These are phyloP conservation scores for Jacaranda copaia DNA, from an alignment of 257 asterid genomes.

Conservation along the genomic window DNA sequence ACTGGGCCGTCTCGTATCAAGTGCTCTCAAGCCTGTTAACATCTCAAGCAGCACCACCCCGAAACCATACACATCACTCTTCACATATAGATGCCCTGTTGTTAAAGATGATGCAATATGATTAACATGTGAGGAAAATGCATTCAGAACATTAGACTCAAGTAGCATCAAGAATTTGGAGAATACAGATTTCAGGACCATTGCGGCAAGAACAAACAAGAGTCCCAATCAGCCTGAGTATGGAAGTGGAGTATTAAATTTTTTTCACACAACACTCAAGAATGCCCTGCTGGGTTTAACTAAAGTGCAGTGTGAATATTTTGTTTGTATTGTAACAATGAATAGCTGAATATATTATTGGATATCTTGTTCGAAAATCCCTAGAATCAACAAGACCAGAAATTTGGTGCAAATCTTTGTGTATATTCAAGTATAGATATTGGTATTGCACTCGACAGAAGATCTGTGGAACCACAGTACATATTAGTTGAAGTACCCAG, in stretches of 20 bases:
- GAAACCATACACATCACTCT: slow-evolving; percentile 69
- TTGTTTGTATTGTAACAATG: not conserved
- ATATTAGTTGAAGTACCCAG: too few relatives aligned
- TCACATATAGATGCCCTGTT: slow-evolving; percentile 64
- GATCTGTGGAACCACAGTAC: too few relatives aligned
- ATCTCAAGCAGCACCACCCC: slow-evolving; percentile 74
- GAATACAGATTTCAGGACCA: not conserved
- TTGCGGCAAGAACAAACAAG: not conserved
- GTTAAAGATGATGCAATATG: slow-evolving; percentile 9
- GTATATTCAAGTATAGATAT: not conserved
- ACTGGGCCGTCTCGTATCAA: slow-evolving; percentile 47
- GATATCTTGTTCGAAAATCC: not conserved
- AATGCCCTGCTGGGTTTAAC: not conserved
- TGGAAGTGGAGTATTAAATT: not conserved
- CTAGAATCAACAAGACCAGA: not conserved
- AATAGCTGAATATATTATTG: not conserved
- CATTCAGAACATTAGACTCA: not conserved
- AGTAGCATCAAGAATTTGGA: not conserved
- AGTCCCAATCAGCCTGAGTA: not conserved
- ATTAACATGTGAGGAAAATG: not conserved
- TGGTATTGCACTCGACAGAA: too few relatives aligned
- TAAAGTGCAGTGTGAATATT: not conserved
- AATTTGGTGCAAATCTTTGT: not conserved
- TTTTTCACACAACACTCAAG: not conserved
- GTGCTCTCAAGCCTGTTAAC: slow-evolving; percentile 61